Conservation (phyloP, 2,329 filamentous ascomycete species). For the Didymella sp. region DNA sequence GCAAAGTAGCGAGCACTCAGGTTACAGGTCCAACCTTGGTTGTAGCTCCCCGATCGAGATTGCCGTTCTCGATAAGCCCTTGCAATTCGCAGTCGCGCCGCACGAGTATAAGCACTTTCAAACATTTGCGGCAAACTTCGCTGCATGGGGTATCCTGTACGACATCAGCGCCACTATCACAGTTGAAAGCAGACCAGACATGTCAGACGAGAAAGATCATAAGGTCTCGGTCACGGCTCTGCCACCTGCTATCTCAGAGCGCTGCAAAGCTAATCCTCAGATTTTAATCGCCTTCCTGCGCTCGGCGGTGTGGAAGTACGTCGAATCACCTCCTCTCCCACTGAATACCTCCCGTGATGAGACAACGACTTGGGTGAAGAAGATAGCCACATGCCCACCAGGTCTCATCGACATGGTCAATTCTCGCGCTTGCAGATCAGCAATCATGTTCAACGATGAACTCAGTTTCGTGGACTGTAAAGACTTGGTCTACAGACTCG, state of each 20-base stretch:
- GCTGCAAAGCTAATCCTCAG: slow-evolving; percentile 75
- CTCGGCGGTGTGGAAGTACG: slow-evolving; percentile 72
- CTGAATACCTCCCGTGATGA: slow-evolving; percentile 2
- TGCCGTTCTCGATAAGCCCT: slow-evolving; percentile 55
- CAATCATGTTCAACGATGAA: slow-evolving; percentile 85
- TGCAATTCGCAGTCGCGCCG: slow-evolving; percentile 69
- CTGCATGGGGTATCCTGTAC: slow-evolving; percentile 76
- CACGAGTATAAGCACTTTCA: slow-evolving; percentile 68
- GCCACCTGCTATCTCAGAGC: slow-evolving; percentile 75
- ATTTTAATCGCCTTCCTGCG: slow-evolving; percentile 77
- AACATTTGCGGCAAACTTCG: slow-evolving; percentile 64
- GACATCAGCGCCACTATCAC: slow-evolving; percentile 48
- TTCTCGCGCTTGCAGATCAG: slow-evolving; percentile 77
- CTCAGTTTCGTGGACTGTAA: slow-evolving; percentile 66
- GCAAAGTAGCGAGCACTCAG: not conserved
- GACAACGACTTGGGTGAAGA: slow-evolving; percentile 61
- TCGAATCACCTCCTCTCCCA: slow-evolving; percentile 22
- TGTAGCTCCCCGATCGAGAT: slow-evolving; percentile 41
- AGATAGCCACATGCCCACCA: slow-evolving; percentile 73
- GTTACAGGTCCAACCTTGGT: slow-evolving; percentile 44
- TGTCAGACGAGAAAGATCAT: slow-evolving; percentile 13
- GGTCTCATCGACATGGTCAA: slow-evolving; percentile 79
- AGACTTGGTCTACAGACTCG: slow-evolving; percentile 64
- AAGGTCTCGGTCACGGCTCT: slow-evolving; percentile 63
- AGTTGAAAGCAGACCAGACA: slow-evolving; percentile 1